Evolutionary conservation across 2,329 filamentous ascomycete species (phyloP).

Genomic region (Rutstroemia sp.): DNA sequence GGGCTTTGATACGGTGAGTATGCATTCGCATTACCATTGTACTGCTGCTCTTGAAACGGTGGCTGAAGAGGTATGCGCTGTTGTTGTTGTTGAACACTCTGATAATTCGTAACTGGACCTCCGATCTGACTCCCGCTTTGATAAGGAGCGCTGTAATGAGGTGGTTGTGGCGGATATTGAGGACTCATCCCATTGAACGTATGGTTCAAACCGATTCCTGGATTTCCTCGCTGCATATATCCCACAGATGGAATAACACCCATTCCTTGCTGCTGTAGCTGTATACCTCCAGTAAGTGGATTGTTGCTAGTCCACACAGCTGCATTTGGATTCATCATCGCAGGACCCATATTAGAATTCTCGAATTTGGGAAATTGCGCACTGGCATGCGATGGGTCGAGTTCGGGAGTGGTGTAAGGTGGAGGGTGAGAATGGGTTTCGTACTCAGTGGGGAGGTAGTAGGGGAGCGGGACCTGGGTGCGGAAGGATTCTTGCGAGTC

Average conservation of each 20-base stretch:
- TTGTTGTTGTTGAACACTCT: background rate
- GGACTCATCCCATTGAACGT: background rate
- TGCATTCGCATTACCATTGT: background rate
- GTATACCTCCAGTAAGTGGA: background rate
- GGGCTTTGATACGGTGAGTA: background rate
- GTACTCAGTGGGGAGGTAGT: constrained; percentile 13
- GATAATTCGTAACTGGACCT: background rate
- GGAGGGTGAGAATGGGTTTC: background rate
- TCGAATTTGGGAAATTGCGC: background rate
- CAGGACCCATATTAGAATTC: background rate
- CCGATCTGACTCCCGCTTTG: background rate
- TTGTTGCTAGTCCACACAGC: background rate
- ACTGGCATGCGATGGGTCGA: background rate
- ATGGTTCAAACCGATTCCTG: background rate
- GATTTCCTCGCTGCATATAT: background rate
- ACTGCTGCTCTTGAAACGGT: background rate
- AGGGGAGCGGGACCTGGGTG: constrained; percentile 21
- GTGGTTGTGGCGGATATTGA: background rate
- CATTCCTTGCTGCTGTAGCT: background rate
- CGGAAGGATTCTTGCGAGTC: constrained; percentile 17
- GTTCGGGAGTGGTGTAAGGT: constrained; percentile 7
- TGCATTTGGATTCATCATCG: background rate
- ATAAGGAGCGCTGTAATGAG: background rate
- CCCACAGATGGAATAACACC: too few relatives aligned
- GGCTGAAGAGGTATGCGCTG: background rate